phyloP scores from a whole-genome alignment of 2,329 filamentous ascomycete genomes.

The Beauveria sp. region DNA sequence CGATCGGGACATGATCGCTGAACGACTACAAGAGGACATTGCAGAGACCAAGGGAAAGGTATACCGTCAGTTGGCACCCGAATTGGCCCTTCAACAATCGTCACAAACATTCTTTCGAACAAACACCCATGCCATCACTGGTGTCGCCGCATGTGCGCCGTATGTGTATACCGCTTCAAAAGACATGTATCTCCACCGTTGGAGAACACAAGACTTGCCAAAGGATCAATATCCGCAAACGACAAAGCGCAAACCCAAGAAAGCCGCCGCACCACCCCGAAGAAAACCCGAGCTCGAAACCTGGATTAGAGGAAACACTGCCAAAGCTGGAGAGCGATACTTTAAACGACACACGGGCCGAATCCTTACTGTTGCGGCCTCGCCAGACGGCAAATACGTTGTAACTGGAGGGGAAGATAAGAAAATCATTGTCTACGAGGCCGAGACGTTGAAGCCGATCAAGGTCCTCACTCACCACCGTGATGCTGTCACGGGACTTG shows the following conservation, averaged over 20 bases:
- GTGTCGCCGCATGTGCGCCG: conserved; percentile 69
- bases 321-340: conserved; percentile 51
- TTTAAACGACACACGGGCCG: conserved; percentile 72
- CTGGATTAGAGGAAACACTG: conserved; percentile 54
- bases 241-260: conserved; percentile 51
- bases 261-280: conserved; percentile 49
- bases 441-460: conserved; percentile 66
- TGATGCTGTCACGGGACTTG: conserved; percentile 75
- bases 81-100: conserved; percentile 62
- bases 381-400: conserved; percentile 81
- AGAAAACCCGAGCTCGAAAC: conserved; percentile 55
- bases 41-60: conserved; percentile 85
- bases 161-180: conserved; percentile 85
- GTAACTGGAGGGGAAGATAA: conserved; percentile 84
- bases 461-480: conserved; percentile 88
- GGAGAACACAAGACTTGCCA: conserved; percentile 67
- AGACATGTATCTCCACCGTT: conserved; percentile 79
- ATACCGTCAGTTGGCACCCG: conserved; percentile 69
- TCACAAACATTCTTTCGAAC: conserved; percentile 67
- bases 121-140: conserved; percentile 71
- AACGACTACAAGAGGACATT: conserved; percentile 83
- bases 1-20: conserved; percentile 84
- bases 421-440: conserved; percentile 82
- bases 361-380: conserved; percentile 80
- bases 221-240: conserved; percentile 52